Evolutionary conservation across 2,329 filamentous ascomycete genomes (phyloP).

Genomic region (Tolypocladium tropicale): DNA sequence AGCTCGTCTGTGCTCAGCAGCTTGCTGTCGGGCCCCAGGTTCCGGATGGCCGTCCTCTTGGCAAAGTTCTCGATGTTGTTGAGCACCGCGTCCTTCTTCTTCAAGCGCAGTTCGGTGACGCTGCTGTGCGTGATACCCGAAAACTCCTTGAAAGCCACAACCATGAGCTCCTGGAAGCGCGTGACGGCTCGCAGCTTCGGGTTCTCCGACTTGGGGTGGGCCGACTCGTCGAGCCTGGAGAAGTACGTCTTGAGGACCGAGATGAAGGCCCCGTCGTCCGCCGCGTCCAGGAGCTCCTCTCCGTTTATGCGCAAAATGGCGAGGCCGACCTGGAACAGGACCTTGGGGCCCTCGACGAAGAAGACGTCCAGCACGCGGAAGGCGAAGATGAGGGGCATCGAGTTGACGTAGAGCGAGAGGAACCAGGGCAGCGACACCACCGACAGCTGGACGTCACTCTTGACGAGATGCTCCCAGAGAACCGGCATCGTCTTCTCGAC

Average conservation of each 20-base stretch:
- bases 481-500: constrained; percentile 99
- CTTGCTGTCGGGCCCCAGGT: constrained; percentile 93
- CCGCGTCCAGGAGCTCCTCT: constrained; percentile 84
- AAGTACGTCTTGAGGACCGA: constrained; percentile 95
- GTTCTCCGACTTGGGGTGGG: constrained; percentile 91
- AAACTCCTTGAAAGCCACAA: constrained; percentile 98
- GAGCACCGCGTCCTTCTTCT: constrained; percentile 89
- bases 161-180: constrained; percentile 95
- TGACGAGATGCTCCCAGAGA: constrained; percentile 95
- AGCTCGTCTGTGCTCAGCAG: constrained; percentile 76
- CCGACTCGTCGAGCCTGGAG: constrained; percentile 83
- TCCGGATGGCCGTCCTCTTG: constrained; percentile 91
- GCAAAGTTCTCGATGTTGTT: constrained; percentile 96
- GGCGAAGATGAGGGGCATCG: constrained; percentile 95
- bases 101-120: constrained; percentile 77
- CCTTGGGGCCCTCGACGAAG: constrained; percentile 95
- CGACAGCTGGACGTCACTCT: constrained; percentile 91
- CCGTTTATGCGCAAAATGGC: constrained; percentile 97
- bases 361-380: constrained; percentile 96
- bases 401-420: constrained; percentile 96
- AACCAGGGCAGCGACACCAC: constrained; percentile 98
- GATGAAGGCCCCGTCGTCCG: constrained; percentile 94
- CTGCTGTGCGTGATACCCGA: constrained; percentile 88
- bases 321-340: constrained; percentile 90
- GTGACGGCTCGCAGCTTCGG: constrained; percentile 90